Evolutionary conservation across 2,329 filamentous ascomycete genomes (phyloP), one percentile per base, ranked within the genome.

Genomic region (Cryoendolithus antarcticus): DNA sequence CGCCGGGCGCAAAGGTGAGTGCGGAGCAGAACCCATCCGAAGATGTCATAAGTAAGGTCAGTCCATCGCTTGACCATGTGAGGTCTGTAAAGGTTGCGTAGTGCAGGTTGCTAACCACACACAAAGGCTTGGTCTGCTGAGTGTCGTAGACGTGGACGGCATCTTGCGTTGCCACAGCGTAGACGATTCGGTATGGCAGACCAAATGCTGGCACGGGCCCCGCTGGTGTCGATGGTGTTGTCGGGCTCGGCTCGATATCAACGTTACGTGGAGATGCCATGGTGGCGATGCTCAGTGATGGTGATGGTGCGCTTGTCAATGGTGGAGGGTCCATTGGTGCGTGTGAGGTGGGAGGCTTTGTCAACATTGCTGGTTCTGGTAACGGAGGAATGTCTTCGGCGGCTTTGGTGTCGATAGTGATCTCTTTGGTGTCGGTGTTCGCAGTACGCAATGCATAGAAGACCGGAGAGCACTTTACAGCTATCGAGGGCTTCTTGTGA

Each of bases 11-110:
- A 56, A 98, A 98, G 0, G 86, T 82, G 4, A 98, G 68, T 0
- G 84, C 82, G 0, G 91, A 98, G 60, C 91, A 98, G 65, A 96
- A 98, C 0, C 91, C 91, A 60, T 98, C 91, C 0, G 91, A 95
- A 0, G 91, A 98, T n/a, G 86, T 91, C 65, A 98, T 93, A 36
- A 98, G 70, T 13, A 98, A 67, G 1, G 81, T 86, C 32, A 76
- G 69, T 9, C 82, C 82, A 59, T 88, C 82, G 46, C 71, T 77
- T 1, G 82, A 82, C 91, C 91, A 98, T 29, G 86, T 82, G 43
- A 98, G 66, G 59, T 98, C 91, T 1, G 91, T 98, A 56, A 98
- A 98, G 0, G 91, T 96, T 4, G 91, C 88, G 60, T 89, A 94
- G 61, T 98, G 91, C 48, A 98, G 65, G 55, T 98, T 98, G 72